phyloP scores from a whole-genome alignment of 2,329 filamentous ascomycete genomes.

The Sporothrix dimorphospora region DNA sequence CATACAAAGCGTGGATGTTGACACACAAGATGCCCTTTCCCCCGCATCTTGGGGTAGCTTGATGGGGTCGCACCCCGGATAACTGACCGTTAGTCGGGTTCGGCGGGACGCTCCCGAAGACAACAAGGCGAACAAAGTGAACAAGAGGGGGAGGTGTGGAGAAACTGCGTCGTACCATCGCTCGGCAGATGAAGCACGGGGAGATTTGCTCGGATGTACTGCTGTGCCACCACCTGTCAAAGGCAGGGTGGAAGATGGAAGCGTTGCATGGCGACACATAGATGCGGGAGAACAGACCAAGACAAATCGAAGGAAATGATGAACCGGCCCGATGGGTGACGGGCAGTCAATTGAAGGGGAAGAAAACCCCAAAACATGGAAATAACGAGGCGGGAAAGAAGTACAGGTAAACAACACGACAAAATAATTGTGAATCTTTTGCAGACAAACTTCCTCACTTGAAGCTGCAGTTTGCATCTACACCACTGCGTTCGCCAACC shows the following conservation, averaged over 20 bases:
- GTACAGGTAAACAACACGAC: too few relatives aligned
- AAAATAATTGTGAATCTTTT: too few relatives aligned
- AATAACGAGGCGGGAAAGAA: too few relatives aligned
- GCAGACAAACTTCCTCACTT: too few relatives aligned
- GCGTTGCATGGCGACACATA: not conserved
- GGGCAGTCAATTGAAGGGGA: too few relatives aligned
- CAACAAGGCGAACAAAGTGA: too few relatives aligned
- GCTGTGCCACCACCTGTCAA: not conserved
- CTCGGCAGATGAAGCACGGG: constrained; percentile 2
- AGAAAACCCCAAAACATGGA: too few relatives aligned
- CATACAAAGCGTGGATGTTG: not conserved
- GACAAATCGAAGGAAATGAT: not conserved
- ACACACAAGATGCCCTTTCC: not conserved
- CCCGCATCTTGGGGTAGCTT: constrained; percentile 15
- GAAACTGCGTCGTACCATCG: not conserved
- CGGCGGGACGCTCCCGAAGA: constrained; percentile 28
- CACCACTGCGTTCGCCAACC: too few relatives aligned
- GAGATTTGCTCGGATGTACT: not conserved
- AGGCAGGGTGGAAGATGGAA: not conserved
- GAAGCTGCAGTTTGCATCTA: too few relatives aligned
- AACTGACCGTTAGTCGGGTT: not conserved
- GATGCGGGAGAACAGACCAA: not conserved
- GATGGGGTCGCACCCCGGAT: not conserved
- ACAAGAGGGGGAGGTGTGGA: not conserved
- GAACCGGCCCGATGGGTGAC: not conserved